Evolutionary conservation across 768 basidiomycete species (phyloP), one percentile per base, ranked within the genome.

Genomic region (Xerocomus spinulosus): DNA sequence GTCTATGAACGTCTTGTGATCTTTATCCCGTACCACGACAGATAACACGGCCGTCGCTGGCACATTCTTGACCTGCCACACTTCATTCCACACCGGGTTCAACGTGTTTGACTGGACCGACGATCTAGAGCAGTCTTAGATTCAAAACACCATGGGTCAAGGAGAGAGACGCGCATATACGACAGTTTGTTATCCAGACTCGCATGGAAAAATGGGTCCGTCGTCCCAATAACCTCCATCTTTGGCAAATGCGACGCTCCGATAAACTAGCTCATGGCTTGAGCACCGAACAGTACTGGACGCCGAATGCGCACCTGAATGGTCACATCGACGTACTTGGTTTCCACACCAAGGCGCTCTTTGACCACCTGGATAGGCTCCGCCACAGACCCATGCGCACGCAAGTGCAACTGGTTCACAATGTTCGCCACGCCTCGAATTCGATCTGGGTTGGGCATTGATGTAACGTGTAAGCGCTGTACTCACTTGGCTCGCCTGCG

Each of bases 151-250:
- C 10, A 37, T 30, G 12, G 32, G 21, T 13, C 20, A 28, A 51
- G 42, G 9, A 32, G 37, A 28, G 20, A 46, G 32, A 25, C 80
- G 50, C 55, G 82, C 85, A 82, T 78, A 56, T 81, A 83, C 8
- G 77, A 74, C n/a, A 88, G 66, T 46, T 71, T 71, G 46, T 76
- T 68, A 60, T 89, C 85, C 32, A 88, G 63, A 48, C 74, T 78
- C 9, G 85, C 85, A 15, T 81, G 72, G 57, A 89, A 85, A 56
- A 85, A 88, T 5, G 87, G 85, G 67, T 88, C 83, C 1, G 80
- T 79, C 10, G 70, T 66, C 25, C 73, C 76, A 0, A 83, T 73
- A 9, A 86, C 74, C 53, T 87, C 85, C 76, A 85, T 79, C 72
- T 74, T 82, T 0, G 87, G 85, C 23, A 90, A 60, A 1, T 76